Evolutionary conservation across 768 basidiomycete species (phyloP).

Genomic region (Lactarius hengduanensis): DNA sequence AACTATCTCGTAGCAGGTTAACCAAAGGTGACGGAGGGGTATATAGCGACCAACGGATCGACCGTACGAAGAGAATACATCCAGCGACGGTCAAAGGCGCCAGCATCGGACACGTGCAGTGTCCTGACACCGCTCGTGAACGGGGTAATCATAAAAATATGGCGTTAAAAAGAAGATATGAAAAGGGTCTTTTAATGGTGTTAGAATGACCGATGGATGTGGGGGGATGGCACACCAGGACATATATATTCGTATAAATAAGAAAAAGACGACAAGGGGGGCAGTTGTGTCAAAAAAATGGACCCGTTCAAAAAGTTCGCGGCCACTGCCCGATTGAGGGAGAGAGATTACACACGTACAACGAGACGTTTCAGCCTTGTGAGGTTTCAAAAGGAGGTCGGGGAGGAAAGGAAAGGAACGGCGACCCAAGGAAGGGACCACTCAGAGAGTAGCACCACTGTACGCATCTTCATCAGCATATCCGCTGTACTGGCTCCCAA

Average conservation of each 20-base stretch:
- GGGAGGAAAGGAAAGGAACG: background rate
- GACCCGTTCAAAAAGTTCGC: background rate
- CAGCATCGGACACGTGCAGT: constrained; percentile 2
- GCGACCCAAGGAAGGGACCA: background rate
- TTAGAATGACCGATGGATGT: background rate
- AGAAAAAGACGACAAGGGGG: background rate
- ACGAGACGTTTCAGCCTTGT: constrained; percentile 1
- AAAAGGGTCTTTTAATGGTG: constrained; percentile 2
- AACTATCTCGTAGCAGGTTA: constrained; percentile 13
- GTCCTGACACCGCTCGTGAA: constrained; percentile 19
- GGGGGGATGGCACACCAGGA: background rate
- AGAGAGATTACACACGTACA: constrained; percentile 16
- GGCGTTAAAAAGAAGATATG: constrained; percentile 5
- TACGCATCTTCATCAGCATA: constrained; percentile 33
- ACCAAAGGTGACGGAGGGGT: constrained; percentile 16
- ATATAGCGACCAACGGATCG: constrained; percentile 16
- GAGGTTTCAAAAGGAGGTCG: too few relatives aligned
- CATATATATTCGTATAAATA: constrained; percentile 7
- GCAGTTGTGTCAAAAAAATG: background rate
- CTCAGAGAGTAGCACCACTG: constrained; percentile 29
- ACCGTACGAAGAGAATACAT: constrained; percentile 8
- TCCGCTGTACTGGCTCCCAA: constrained; percentile 34
- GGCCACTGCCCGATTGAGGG: background rate
- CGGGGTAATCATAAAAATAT: constrained; percentile 9
- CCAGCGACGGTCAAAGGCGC: constrained; percentile 1